Conservation (phyloP, 805 yeast species). For the Yamadazyma phyllophila region DNA sequence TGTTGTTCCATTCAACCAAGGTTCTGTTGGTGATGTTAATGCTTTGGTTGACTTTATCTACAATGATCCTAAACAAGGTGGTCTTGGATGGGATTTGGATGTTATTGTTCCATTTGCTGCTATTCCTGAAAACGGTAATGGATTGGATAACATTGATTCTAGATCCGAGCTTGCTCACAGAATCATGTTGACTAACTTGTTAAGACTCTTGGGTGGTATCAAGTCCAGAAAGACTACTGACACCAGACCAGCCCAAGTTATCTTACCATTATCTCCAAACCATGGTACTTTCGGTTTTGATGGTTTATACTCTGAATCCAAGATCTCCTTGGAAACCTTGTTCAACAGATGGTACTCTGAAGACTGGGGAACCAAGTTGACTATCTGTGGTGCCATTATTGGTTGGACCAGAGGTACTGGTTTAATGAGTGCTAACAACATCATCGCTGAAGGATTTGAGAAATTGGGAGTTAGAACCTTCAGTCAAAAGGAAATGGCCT, state of each 20-base stretch:
- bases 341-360: slow-evolving; percentile 99
- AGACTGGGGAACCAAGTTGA: slow-evolving; percentile 91
- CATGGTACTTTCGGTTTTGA: slow-evolving; percentile 99
- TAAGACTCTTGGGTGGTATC: slow-evolving; percentile 88
- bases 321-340: slow-evolving; percentile 89
- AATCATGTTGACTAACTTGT: slow-evolving; percentile 93
- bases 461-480: slow-evolving; percentile 94
- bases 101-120: slow-evolving; percentile 97
- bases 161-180: slow-evolving; percentile 98
- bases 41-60: slow-evolving; percentile 84
- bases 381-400: slow-evolving; percentile 96
- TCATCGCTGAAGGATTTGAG: slow-evolving; percentile 97
- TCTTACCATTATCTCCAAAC: slow-evolving; percentile 95
- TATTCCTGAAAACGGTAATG: slow-evolving; percentile 97
- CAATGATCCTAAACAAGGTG: slow-evolving; percentile 77
- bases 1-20: slow-evolving; percentile 99
- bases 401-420: slow-evolving; percentile 99
- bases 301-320: slow-evolving; percentile 97
- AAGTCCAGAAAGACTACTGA: slow-evolving; percentile 80
- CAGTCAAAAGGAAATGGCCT: slow-evolving; percentile 99
- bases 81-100: slow-evolving; percentile 97
- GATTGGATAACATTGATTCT: slow-evolving; percentile 88
- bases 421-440: slow-evolving; percentile 94
- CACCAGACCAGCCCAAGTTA: slow-evolving; percentile 98
- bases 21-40: slow-evolving; percentile 90